Evolutionary conservation across 768 basidiomycete genomes (phyloP).

Genomic region (Phaeotremella skinneri): DNA sequence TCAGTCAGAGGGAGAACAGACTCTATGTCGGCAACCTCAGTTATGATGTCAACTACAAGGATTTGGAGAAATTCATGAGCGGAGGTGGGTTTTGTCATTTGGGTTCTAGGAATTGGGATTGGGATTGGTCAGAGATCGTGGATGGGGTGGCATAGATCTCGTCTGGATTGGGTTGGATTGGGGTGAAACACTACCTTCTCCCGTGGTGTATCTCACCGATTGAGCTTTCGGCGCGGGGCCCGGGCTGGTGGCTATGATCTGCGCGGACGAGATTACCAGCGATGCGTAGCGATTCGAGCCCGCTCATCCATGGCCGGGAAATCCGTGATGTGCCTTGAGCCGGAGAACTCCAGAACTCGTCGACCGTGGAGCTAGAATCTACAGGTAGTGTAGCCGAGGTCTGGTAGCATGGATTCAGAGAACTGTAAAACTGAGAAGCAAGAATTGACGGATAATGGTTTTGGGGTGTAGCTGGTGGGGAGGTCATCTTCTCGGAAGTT

Average conservation of each 20-base stretch:
- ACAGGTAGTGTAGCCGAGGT: too few relatives aligned
- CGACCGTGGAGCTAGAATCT: background rate
- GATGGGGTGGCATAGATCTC: background rate
- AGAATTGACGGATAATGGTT: constrained; percentile 38
- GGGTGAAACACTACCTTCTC: background rate
- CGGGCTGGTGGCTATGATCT: too few relatives aligned
- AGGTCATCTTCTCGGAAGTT: constrained; percentile 99
- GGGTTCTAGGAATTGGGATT: background rate
- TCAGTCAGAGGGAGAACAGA: constrained; percentile 95
- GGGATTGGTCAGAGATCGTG: background rate
- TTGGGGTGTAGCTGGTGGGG: constrained; percentile 92
- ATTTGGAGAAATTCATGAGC: constrained; percentile 99
- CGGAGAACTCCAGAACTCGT: too few relatives aligned
- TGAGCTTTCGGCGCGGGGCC: too few relatives aligned
- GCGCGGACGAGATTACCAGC: too few relatives aligned
- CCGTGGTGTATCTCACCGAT: background rate
- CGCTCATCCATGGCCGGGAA: too few relatives aligned
- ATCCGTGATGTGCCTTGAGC: too few relatives aligned
- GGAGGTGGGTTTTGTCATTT: constrained; percentile 76
- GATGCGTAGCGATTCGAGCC: too few relatives aligned
- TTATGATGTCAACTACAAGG: constrained; percentile 97
- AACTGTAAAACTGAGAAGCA: constrained; percentile 4
- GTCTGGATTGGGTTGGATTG: constrained; percentile 7
- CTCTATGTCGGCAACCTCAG: constrained; percentile 99
- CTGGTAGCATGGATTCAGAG: background rate